phyloP scores from a whole-genome alignment of 306 rosid genomes.

The Quercus glauca region DNA sequence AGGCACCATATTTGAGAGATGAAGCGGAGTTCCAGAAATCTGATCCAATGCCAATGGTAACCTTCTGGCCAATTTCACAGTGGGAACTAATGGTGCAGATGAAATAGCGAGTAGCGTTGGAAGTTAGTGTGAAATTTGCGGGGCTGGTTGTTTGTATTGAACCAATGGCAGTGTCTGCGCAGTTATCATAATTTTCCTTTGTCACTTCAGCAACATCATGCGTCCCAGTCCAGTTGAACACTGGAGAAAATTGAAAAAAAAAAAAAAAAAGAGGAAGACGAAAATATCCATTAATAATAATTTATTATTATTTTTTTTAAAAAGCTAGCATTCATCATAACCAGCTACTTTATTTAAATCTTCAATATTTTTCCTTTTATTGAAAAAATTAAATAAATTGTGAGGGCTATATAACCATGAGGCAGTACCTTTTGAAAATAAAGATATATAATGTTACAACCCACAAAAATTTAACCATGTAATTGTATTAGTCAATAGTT shows the following conservation, averaged over 20 bases:
- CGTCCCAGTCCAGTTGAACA: slow-evolving; percentile 22
- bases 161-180: slow-evolving; percentile 15
- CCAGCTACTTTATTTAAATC: no score
- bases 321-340: no score
- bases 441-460: no score
- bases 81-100: slow-evolving; percentile 23
- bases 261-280: not conserved
- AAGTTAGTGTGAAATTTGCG: slow-evolving; percentile 7
- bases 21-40: not conserved
- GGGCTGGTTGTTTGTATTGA: slow-evolving; percentile 15
- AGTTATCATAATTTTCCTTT: slow-evolving; percentile 4
- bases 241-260: not conserved
- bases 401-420: no score
- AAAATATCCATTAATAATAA: no score
- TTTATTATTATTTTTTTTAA: no score
- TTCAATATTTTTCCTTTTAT: no score
- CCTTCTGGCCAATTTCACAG: slow-evolving; percentile 35
- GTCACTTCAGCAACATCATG: slow-evolving; percentile 28
- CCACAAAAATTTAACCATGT: no score
- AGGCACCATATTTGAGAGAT: not conserved
- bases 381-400: no score
- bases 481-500: no score
- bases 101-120: slow-evolving; percentile 29
- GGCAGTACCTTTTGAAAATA: no score
- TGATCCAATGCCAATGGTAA: slow-evolving; percentile 19